Conservation (phyloP, 2,329 filamentous ascomycete genomes). For the Phialophora chinensis region DNA sequence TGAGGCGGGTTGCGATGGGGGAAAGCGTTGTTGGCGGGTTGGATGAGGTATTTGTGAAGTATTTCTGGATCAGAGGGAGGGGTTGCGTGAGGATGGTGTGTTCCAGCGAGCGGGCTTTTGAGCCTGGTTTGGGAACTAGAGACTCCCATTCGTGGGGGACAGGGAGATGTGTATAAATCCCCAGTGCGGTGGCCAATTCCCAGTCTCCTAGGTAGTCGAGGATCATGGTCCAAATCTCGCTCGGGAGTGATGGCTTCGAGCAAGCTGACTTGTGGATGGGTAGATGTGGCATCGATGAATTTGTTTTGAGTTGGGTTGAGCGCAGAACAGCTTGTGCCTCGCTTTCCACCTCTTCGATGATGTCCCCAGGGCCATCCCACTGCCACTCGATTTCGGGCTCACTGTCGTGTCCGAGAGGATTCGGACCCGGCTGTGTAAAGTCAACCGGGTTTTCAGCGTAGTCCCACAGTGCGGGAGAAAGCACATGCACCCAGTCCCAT, state of each 20-base stretch:
- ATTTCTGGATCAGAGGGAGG: constrained; percentile 71
- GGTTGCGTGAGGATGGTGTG: constrained; percentile 80
- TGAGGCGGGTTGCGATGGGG: constrained; percentile 80
- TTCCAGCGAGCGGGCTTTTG: constrained; percentile 79
- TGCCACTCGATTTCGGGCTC: constrained; percentile 41
- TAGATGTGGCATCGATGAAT: constrained; percentile 39
- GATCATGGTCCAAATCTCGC: constrained; percentile 88
- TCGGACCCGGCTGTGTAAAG: constrained; percentile 47
- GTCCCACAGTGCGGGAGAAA: constrained; percentile 82
- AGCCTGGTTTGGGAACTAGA: constrained; percentile 67
- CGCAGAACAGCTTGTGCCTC: constrained; percentile 38
- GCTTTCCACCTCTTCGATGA: constrained; percentile 37
- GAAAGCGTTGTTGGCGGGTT: constrained; percentile 69
- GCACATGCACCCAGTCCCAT: constrained; percentile 84
- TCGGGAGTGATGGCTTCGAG: constrained; percentile 63
- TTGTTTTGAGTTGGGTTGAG: constrained; percentile 18
- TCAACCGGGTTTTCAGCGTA: constrained; percentile 62
- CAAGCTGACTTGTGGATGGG: constrained; percentile 46
- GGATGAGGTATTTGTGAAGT: constrained; percentile 71
- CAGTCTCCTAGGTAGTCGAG: constrained; percentile 85
- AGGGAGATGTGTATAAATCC: constrained; percentile 77
- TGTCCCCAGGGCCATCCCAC: constrained; percentile 41
- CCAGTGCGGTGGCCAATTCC: constrained; percentile 83
- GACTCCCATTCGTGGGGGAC: constrained; percentile 75
- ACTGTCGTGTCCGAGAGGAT: constrained; percentile 28